Conservation (phyloP, 805 yeast genomes). For the Barnettozyma wickerhamii region DNA sequence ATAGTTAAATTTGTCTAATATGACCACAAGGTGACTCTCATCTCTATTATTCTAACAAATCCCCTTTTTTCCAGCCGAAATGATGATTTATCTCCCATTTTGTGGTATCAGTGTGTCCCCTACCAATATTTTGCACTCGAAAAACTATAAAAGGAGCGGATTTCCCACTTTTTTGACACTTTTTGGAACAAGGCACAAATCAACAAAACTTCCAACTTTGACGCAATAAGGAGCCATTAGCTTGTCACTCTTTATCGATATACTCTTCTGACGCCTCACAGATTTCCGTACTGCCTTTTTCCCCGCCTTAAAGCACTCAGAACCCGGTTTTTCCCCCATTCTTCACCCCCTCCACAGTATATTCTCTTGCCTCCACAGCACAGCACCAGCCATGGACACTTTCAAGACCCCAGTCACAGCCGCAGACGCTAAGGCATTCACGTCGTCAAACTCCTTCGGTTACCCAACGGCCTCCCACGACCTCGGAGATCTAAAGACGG, state of each 20-base stretch:
- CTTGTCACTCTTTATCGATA: constrained; percentile 11
- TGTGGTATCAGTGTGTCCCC: constrained; percentile 1
- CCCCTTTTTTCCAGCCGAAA: no score
- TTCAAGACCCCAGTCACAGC: constrained; percentile 27
- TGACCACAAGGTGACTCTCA: no score
- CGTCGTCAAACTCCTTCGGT: constrained; percentile 24
- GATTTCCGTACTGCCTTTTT: background rate
- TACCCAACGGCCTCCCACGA: constrained; percentile 27
- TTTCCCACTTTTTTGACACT: constrained; percentile 8
- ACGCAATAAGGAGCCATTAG: constrained; percentile 13
- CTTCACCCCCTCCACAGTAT: background rate
- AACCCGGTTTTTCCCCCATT: background rate
- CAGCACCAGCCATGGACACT: constrained; percentile 19
- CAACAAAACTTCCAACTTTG: background rate
- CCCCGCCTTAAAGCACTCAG: background rate
- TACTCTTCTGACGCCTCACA: background rate
- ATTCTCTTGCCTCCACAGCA: background rate
- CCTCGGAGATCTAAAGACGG: constrained; percentile 20
- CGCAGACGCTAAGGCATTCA: constrained; percentile 27
- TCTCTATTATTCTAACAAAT: no score
- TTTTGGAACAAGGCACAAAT: background rate
- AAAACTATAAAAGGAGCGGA: constrained; percentile 9
- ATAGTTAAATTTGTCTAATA: no score
- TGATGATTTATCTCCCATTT: no score
- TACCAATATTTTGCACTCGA: constrained; percentile 1